Conservation (phyloP, 2,329 filamentous ascomycete genomes). For the Alternaria metachromatica region DNA sequence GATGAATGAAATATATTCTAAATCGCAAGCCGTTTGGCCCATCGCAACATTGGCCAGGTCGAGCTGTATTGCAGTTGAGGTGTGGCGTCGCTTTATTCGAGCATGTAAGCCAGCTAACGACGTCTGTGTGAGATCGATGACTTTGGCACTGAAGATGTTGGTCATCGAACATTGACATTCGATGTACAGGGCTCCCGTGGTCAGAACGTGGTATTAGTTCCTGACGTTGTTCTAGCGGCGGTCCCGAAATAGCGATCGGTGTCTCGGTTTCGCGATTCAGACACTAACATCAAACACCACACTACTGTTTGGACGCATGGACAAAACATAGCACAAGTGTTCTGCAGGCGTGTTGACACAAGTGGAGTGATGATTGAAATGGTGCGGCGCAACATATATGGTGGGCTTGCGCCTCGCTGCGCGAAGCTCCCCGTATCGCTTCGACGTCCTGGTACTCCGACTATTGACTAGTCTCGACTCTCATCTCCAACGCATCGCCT, state of each 20-base stretch:
- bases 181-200: not conserved
- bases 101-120: not conserved
- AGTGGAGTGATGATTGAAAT: not conserved
- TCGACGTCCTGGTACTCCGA: not conserved
- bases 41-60: not conserved
- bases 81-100: not conserved
- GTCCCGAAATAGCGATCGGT: conserved; percentile 17
- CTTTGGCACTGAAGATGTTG: not conserved
- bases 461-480: not conserved
- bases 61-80: not conserved
- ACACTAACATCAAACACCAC: conserved; percentile 15
- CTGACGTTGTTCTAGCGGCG: conserved; percentile 1
- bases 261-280: conserved; percentile 15
- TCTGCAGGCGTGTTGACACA: conserved; percentile 8
- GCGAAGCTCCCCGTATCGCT: not conserved
- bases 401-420: conserved; percentile 5
- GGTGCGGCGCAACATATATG: conserved; percentile 19
- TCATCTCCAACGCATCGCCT: not conserved
- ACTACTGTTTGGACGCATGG: conserved; percentile 14
- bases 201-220: not conserved
- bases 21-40: not conserved
- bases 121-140: not conserved
- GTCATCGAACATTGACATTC: not conserved
- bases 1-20: not conserved
- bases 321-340: conserved; percentile 10